Base-by-base conservation (phyloP, 805 yeast species). In the Starmerella apicola region DNA sequence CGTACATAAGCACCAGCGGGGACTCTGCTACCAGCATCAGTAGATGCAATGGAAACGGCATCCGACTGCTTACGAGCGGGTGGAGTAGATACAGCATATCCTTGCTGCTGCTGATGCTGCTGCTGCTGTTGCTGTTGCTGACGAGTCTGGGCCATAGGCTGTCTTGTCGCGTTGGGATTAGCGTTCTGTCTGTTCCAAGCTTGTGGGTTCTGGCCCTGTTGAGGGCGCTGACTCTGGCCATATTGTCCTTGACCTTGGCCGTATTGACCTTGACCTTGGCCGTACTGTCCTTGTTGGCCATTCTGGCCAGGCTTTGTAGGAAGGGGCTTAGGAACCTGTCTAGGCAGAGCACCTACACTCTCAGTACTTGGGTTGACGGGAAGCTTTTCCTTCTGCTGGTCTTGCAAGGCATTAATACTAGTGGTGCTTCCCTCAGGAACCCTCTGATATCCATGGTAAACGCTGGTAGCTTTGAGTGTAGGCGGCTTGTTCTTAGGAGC, bases 1-100 rank as follows among this genome's bases (percentile, higher is more conserved):
- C 46, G 33, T 13, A 55, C 34, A 30, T 52, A 54, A 6, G 54
- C 43, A 3, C 60, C 60, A 6, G 61, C 60, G 13, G 59, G 57
- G 10, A 54, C 35, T n/a, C 40, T 36, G 6, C 38, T 8, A 13
- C 10, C 37, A 13, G 38, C 42, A n/a, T 43, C 36, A 3, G 45
- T 25, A 15, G 45, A 30, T 4, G 48, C 48, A 12, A 44, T 25
- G 12, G 44, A 40, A 16, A 28, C 39, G 9, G 30, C 7, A 13
- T 13, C 15, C 10, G 30, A 7, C 15, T 7, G 17, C 30, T n/a
- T n/a, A n/a, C 30, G 30, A n/a, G 7, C 15, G 10, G 30, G 30
- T 24, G 9, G 9, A 9, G 27, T 24, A 13, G 12, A 9, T 13
- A 9, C 12, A 24, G 9, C 27, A 6, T 27, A 17, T 15, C 7